Conservation (phyloP, 1,139 yeast genomes). For the Candida buenavistaensis region DNA sequence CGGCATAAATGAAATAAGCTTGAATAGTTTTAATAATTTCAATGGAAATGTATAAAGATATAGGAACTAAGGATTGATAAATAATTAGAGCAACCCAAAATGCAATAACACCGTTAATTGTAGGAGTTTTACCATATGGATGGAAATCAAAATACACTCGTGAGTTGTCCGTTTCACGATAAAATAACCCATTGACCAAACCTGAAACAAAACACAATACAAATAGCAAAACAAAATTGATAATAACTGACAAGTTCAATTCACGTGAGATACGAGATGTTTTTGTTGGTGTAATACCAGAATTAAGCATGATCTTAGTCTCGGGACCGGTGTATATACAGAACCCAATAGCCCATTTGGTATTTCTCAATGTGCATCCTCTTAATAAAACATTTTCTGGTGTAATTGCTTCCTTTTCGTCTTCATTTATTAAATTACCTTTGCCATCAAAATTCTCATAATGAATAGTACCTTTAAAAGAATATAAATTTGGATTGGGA, state of each 20-base stretch:
- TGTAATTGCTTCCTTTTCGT: slow-evolving; percentile 70
- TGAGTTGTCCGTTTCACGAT: slow-evolving; percentile 52
- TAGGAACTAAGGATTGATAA: slow-evolving; percentile 91
- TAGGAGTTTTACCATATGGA: slow-evolving; percentile 53
- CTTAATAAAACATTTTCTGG: slow-evolving; percentile 80
- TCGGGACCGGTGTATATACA: slow-evolving; percentile 90
- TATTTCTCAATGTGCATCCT: slow-evolving; percentile 90
- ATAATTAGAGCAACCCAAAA: slow-evolving; percentile 89
- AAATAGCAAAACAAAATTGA: slow-evolving; percentile 76
- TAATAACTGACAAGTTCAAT: slow-evolving; percentile 75
- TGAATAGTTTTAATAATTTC: slow-evolving; percentile 94
- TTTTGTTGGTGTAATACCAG: slow-evolving; percentile 92
- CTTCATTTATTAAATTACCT: slow-evolving; percentile 37
- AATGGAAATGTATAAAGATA: slow-evolving; percentile 89
- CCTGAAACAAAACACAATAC: slow-evolving; percentile 82
- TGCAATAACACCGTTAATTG: slow-evolving; percentile 77
- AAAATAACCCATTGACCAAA: slow-evolving; percentile 76
- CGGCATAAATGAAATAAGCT: slow-evolving; percentile 90
- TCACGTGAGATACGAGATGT: slow-evolving; percentile 80
- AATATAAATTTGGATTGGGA: slow-evolving; percentile 79
- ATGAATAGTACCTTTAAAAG: slow-evolving; percentile 83
- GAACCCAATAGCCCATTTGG: slow-evolving; percentile 90
- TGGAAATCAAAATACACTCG: slow-evolving; percentile 66
- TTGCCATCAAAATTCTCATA: slow-evolving; percentile 50
- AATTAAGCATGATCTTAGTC: slow-evolving; percentile 88